phyloP scores from a whole-genome alignment of 495 filamentous ascomycete genomes.

The Penicillium cinerascens region DNA sequence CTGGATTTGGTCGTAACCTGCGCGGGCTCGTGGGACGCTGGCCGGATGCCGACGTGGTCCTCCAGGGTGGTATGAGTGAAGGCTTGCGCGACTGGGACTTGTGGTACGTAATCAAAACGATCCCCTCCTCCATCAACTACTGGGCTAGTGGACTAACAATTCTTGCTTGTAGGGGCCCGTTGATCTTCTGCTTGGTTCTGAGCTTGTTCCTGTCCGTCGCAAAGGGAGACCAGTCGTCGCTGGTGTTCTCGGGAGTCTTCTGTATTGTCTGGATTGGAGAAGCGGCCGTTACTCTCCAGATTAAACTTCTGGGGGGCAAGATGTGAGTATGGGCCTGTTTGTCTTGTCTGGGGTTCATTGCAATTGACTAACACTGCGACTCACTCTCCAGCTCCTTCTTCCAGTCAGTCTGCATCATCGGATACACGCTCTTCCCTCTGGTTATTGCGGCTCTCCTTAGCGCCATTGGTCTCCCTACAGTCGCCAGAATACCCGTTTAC shows the following conservation, averaged over 20 bases:
- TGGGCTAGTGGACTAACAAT: not conserved
- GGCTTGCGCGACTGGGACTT: conserved; percentile 95
- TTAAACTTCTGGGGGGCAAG: conserved; percentile 94
- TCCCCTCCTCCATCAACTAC: too few relatives aligned
- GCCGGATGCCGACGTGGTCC: conserved; percentile 67
- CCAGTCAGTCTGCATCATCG: conserved; percentile 95
- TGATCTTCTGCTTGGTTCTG: conserved; percentile 87
- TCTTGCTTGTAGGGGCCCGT: conserved; percentile 68
- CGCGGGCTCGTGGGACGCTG: conserved; percentile 63
- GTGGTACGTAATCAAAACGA: conserved; percentile 65
- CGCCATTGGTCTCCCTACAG: conserved; percentile 68
- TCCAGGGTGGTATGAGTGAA: conserved; percentile 79
- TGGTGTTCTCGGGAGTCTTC: conserved; percentile 95
- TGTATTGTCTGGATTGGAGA: conserved; percentile 95
- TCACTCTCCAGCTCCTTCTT: conserved; percentile 82
- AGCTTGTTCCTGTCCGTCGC: conserved; percentile 82
- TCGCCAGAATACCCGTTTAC: conserved; percentile 86
- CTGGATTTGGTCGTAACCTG: conserved; percentile 60
- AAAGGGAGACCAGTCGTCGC: conserved; percentile 68
- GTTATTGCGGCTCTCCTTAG: conserved; percentile 90
- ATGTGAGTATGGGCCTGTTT: conserved; percentile 90
- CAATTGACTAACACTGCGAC: conserved; percentile 23
- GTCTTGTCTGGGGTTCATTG: not conserved
- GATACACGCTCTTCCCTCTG: conserved; percentile 97
- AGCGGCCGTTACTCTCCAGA: conserved; percentile 96